Base-by-base conservation (phyloP, 306 rosid genomes). In the Vigna reflexopilosa region DNA sequence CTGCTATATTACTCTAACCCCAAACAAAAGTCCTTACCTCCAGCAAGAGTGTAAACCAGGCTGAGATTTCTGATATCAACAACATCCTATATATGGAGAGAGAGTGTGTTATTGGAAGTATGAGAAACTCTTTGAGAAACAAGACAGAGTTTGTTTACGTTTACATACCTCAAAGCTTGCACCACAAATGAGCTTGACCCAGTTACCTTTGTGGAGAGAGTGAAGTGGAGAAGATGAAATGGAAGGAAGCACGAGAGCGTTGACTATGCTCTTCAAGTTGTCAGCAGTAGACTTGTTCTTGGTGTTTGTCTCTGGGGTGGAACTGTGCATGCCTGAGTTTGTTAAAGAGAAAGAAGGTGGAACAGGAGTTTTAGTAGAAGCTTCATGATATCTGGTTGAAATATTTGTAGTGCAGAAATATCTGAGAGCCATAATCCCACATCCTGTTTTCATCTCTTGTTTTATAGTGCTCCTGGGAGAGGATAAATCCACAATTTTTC, bases 41-140 rank as follows among this genome's bases (percentile, higher is more conserved):
- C 97, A 69, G 98, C 94, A 82, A 94, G 98, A 79, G 97, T 84
- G 94, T 94, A 94, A 76, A 94, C 94, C 77, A 92, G 87, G 56
- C 91, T 86, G 76, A 89, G 96, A 82, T 94, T 94, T 84, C 97
- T 89, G 86, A 94, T 84, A 85, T 94, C 93, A 82, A 87, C 92
- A 81, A 89, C 93, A 87, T 94, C 98, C 96, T 92, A 72, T 0
- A 70, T 42, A 42, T 36, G 42, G 13, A 54, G 22, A 13, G 62
- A 40, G 1, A 78, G 2, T 30, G 3, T 56, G 7, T 70, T 24
- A 71, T 20, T 42, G 55, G 2, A 71, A 45, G 30, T 17, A 15
- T 24, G 17, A 78, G 17, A 57, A 38, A 66, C 11, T 9, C 47
- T 42, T 42, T 11, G 72, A 54, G 14, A 72, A 49, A 49, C 48